phyloP scores from a whole-genome alignment of 2,329 filamentous ascomycete genomes.

The Exophiala oligosperma region DNA sequence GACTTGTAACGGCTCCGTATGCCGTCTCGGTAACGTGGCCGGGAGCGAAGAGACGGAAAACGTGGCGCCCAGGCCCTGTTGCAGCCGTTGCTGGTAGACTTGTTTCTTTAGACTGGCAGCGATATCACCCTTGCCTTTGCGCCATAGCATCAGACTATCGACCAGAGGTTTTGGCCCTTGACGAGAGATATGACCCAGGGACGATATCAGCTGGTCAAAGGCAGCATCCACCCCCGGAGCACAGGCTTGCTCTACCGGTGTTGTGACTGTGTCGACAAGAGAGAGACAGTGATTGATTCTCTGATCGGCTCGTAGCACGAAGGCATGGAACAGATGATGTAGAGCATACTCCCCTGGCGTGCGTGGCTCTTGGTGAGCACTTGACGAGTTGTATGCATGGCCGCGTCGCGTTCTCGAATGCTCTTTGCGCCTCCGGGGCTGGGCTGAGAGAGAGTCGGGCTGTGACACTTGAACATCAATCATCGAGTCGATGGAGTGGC shows the following conservation, averaged over 20 bases:
- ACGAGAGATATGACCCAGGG: constrained; percentile 89
- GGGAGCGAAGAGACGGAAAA: constrained; percentile 26
- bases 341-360: constrained; percentile 98
- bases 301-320: constrained; percentile 94
- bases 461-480: constrained; percentile 34
- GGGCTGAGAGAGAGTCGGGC: constrained; percentile 37
- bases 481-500: constrained; percentile 37
- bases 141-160: constrained; percentile 97
- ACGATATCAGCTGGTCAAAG: constrained; percentile 92
- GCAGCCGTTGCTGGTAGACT: constrained; percentile 21
- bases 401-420: constrained; percentile 69
- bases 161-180: constrained; percentile 94
- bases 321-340: constrained; percentile 94
- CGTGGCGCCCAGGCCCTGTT: constrained; percentile 2
- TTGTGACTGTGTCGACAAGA: constrained; percentile 75
- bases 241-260: constrained; percentile 84
- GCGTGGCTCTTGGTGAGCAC: constrained; percentile 72
- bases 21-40: constrained; percentile 61
- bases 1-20: constrained; percentile 68
- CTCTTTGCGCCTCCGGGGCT: constrained; percentile 51
- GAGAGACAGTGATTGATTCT: constrained; percentile 89
- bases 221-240: constrained; percentile 82
- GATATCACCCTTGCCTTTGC: constrained; percentile 90
- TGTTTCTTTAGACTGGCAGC: constrained; percentile 65
- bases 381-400: constrained; percentile 73